Conservation (phyloP, 139 green algal species). For the Eudorina sp. region DNA sequence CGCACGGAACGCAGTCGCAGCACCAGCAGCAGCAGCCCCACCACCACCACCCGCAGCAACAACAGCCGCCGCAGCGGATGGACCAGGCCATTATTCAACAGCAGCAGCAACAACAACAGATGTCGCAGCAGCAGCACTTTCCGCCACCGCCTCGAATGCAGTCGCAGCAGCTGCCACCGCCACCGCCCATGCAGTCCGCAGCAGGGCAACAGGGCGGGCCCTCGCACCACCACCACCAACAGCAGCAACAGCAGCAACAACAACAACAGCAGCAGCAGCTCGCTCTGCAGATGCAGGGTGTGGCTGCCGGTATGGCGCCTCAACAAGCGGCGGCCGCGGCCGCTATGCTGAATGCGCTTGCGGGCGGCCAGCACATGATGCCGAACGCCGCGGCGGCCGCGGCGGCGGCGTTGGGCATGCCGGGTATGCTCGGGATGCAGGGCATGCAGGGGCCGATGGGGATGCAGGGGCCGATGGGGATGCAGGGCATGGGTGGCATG, state of each 20-base stretch:
- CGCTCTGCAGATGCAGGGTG: constrained; percentile 15
- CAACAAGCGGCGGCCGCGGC: constrained; percentile 32
- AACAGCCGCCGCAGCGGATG: constrained; percentile 3
- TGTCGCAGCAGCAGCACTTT: constrained; percentile 36
- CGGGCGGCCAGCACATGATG: neutral
- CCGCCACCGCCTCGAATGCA: neutral
- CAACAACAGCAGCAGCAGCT: constrained; percentile 18
- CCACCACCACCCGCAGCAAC: constrained; percentile 31
- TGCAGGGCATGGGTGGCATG: constrained; percentile 31
- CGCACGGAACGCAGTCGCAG: constrained; percentile 26
- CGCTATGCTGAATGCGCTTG: constrained; percentile 14
- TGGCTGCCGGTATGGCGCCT: constrained; percentile 23
- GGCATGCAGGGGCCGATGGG: constrained; percentile 33
- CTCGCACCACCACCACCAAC: constrained; percentile 11
- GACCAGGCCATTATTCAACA: neutral
- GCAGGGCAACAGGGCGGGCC: neutral
- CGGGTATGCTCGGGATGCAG: constrained; percentile 15
- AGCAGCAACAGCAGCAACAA: constrained; percentile 38
- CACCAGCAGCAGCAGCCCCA: neutral
- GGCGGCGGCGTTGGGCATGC: neutral
- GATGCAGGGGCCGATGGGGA: constrained; percentile 10
- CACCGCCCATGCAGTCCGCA: neutral
- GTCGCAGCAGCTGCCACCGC: constrained; percentile 13
- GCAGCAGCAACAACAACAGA: neutral
- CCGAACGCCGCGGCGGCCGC: neutral